These are phyloP conservation scores for Houttuynia cordata DNA, from an alignment of 164 flowering plant species.

Conservation along the genomic window DNA sequence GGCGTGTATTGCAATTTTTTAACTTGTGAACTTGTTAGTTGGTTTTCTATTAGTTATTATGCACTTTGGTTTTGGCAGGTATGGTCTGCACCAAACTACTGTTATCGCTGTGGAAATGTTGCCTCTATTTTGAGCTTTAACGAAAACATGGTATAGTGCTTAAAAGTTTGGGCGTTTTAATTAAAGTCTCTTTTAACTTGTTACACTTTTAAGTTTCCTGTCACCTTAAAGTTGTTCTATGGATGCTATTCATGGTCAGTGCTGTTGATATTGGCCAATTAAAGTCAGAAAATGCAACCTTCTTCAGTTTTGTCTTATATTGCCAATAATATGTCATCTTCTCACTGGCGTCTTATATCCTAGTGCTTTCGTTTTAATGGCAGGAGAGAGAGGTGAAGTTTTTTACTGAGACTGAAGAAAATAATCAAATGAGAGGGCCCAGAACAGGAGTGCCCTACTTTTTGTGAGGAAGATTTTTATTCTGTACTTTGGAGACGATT, in stretches of 20 bases:
- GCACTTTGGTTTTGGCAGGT: constrained; percentile 39
- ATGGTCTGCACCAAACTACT: constrained; percentile 97
- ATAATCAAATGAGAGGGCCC: constrained; percentile 99
- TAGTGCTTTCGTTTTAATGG: too few relatives aligned
- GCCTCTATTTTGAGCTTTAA: constrained; percentile 98
- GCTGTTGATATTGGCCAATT: too few relatives aligned
- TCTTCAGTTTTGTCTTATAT: too few relatives aligned
- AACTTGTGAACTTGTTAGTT: not conserved
- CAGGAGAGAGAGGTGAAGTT: constrained; percentile 13
- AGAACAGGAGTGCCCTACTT: constrained; percentile 96
- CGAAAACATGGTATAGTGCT: constrained; percentile 84
- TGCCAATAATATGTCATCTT: too few relatives aligned
- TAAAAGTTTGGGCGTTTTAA: too few relatives aligned
- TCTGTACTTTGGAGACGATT: constrained; percentile 16
- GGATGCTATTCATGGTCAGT: too few relatives aligned
- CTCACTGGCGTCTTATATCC: too few relatives aligned
- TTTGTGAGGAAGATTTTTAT: constrained; percentile 47
- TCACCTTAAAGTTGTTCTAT: too few relatives aligned
- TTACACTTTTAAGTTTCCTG: too few relatives aligned
- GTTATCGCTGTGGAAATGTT: constrained; percentile 98
- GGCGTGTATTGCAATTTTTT: not conserved
- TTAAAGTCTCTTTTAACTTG: too few relatives aligned
- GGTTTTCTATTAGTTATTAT: not conserved
- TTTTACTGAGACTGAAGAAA: constrained; percentile 87
- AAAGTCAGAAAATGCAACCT: too few relatives aligned